Base-by-base conservation (phyloP, 148 eudicot species). In the Dianthus caryophyllus region DNA sequence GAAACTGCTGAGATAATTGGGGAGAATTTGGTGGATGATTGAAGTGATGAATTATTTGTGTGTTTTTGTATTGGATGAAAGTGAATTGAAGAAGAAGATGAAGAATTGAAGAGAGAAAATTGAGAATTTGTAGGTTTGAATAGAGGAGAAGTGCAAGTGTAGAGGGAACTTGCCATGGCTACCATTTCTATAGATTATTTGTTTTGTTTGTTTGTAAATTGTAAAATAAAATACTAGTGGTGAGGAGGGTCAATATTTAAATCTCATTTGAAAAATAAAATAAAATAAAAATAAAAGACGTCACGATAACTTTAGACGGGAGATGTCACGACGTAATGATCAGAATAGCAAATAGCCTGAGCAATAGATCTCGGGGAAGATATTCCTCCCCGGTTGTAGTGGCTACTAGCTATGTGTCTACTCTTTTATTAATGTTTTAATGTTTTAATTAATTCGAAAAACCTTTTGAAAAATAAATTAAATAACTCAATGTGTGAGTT, bases 1-100 rank as follows among this genome's bases (percentile, higher is more conserved):
- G 88, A 81, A 25, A 85, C 79, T 31, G 74, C 81, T 51, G 81
- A 75, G n/a, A n/a, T n/a, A 56, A 56, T 76, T 26, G 71, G 38
- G 58, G n/a, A 5, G 52, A n/a, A 5, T 9, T 30, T 44, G 13
- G 49, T 58, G 24, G n/a, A 48, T 46, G 53, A 47, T 64, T 74
- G 36, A 7, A 48, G 1, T 8, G 49, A 9, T 8, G 65, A 20
- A 11, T 33, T 26, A 44, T 4, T 64, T 16, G 66, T 49, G 66
- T 11, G 16, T 77, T 43, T 76, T 39, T 21, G 9, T 66, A 26
- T 64, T 58, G 29, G 31, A 25, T 38, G 29, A 64, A 64, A 74
- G 10, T 46, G 68, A 65, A 57, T 54, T 50, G 62, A 38, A 18
- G 70, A 22, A 41, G 79, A 65, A 15, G 62, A 38, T 14, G 70